A percentile compares a stretch with the other conserved stretches of the same genome.
These are phyloP conservation scores for Thraustochytrium sp. DNA, from an alignment of 352 stramenopile genomes.

Conservation along the genomic window DNA sequence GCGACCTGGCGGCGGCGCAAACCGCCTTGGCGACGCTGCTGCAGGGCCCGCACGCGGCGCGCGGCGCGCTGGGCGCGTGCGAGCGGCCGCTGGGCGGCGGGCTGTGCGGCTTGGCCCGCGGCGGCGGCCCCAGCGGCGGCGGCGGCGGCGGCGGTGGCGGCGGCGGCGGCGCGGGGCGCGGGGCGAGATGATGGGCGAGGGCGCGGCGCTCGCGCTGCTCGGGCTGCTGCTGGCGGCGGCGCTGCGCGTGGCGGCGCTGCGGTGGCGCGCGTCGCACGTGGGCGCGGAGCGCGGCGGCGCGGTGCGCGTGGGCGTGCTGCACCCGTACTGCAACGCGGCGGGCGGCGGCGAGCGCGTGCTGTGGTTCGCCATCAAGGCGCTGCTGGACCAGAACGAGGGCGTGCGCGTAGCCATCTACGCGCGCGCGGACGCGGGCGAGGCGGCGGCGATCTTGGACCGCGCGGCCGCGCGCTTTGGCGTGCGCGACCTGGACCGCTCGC, in stretches of 20 bases:
- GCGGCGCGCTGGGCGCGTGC: neutral
- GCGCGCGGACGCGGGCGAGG: neutral
- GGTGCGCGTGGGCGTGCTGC: neutral
- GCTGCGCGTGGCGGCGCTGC: neutral
- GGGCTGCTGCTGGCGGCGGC: neutral
- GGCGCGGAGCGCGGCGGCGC: neutral
- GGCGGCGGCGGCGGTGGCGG: too few relatives aligned
- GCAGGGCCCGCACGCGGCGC: too few relatives aligned
- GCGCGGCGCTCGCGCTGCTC: neutral
- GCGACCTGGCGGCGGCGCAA: too few relatives aligned
- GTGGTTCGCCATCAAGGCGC: conserved; percentile 85
- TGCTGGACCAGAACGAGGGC: conserved; percentile 58
- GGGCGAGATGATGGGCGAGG: too few relatives aligned
- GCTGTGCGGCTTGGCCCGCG: neutral
- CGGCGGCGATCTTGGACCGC: conserved; percentile 53
- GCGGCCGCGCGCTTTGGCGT: conserved; percentile 72
- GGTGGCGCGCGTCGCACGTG: neutral
- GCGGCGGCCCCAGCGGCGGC: too few relatives aligned
- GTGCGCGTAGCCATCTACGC: conserved; percentile 66
- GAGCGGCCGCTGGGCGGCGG: neutral
- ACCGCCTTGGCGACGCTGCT: too few relatives aligned
- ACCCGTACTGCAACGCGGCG: conserved; percentile 64
- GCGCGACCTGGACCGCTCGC: conserved; percentile 66
- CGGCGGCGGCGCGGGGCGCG: too few relatives aligned
- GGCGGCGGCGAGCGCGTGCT: conserved; percentile 96